Conservation (phyloP, 2,329 filamentous ascomycete genomes). For the Camillea tinctor region DNA sequence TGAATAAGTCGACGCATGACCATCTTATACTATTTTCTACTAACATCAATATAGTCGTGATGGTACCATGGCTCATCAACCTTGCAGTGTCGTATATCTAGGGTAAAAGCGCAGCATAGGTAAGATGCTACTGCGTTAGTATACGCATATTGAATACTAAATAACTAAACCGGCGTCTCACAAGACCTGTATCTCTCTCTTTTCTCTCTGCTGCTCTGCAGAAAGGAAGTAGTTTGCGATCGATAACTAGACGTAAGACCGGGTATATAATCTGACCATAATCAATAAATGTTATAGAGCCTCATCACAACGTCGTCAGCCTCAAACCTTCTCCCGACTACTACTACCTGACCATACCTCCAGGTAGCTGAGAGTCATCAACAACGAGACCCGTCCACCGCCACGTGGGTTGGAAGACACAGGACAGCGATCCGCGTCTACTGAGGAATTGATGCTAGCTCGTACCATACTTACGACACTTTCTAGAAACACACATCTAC, state of each 20-base stretch:
- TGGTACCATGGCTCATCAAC: too few species aligned
- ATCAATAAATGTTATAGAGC: neutral
- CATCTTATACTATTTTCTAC: too few species aligned
- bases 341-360: neutral
- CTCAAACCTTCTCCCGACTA: neutral
- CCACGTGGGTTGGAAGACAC: neutral
- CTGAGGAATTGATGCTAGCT: neutral
- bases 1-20: too few species aligned
- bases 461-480: neutral
- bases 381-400: neutral
- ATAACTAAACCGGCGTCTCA: neutral
- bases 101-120: too few species aligned
- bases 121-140: neutral
- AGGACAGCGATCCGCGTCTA: neutral
- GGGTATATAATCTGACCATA: slow-evolving; percentile 3
- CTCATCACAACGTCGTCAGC: neutral
- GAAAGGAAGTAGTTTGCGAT: slow-evolving; percentile 28
- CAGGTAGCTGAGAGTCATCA: neutral
- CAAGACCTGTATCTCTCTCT: too few species aligned
- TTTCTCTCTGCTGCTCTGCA: neutral
- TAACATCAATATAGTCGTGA: too few species aligned
- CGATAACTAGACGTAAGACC: slow-evolving; percentile 18
- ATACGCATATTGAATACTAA: neutral
- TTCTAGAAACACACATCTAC: neutral
- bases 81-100: too few species aligned